These are phyloP conservation scores for Podila minutissima DNA, from an alignment of 192 early-diverging fungal species.

Conservation along the genomic window DNA sequence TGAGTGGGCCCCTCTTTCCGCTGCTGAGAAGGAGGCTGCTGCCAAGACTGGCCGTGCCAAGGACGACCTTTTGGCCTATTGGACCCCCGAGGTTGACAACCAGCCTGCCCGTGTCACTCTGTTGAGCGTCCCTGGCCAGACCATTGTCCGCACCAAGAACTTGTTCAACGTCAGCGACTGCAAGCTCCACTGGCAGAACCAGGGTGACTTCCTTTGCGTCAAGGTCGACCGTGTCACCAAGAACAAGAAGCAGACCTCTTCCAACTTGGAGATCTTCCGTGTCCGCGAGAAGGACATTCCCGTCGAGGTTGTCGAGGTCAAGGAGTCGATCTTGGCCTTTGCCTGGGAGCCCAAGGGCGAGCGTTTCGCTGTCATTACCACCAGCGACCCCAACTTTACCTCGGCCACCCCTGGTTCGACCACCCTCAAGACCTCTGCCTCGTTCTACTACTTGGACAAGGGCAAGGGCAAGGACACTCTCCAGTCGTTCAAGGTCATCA, in stretches of 20 bases:
- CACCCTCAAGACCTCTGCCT: slow-evolving; percentile 71
- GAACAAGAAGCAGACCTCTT: slow-evolving; percentile 89
- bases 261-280: slow-evolving; percentile 97
- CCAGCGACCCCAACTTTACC: slow-evolving; percentile 69
- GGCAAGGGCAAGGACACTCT: slow-evolving; percentile 71
- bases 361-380: slow-evolving; percentile 91
- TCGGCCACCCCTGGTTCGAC: slow-evolving; percentile 62
- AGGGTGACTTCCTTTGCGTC: slow-evolving; percentile 92
- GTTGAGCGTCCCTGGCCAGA: slow-evolving; percentile 81
- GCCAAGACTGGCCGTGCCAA: slow-evolving; percentile 53
- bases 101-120: slow-evolving; percentile 98
- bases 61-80: slow-evolving; percentile 88
- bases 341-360: slow-evolving; percentile 96
- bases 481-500: slow-evolving; percentile 85
- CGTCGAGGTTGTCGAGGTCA: slow-evolving; percentile 96
- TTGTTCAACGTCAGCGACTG: slow-evolving; percentile 94
- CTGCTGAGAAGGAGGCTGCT: slow-evolving; percentile 36
- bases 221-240: slow-evolving; percentile 91
- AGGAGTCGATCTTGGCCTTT: slow-evolving; percentile 83
- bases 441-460: slow-evolving; percentile 88
- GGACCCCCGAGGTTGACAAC: slow-evolving; percentile 95
- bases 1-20: slow-evolving; percentile 74
- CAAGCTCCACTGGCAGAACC: slow-evolving; percentile 91
- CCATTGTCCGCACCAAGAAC: slow-evolving; percentile 95
- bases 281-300: slow-evolving; percentile 92